A percentile compares a stretch with the other conserved stretches of the same genome.
phyloP scores from a whole-genome alignment of 805 yeast genomes.

The Wickerhamomyces hampshirensis region DNA sequence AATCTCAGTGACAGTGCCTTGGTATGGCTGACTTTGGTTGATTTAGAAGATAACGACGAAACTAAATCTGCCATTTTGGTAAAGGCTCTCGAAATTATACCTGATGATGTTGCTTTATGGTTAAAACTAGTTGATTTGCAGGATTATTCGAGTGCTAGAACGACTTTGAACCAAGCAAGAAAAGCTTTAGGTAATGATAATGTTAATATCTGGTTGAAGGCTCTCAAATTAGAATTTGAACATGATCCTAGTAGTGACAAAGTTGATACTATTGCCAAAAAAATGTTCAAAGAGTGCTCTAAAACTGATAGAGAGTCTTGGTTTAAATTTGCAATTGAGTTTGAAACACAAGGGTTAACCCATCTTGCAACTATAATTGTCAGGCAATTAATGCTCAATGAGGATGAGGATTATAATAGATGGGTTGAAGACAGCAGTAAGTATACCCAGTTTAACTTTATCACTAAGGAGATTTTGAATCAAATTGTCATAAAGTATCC shows the following conservation, averaged over 20 bases:
- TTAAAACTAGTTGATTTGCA: conserved; percentile 43
- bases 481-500: conserved; percentile 46
- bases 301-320: conserved; percentile 40
- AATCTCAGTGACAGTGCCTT: conserved; percentile 48
- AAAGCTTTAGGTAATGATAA: conserved; percentile 40
- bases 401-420: conserved; percentile 21
- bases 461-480: conserved; percentile 39
- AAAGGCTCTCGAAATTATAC: conserved; percentile 68
- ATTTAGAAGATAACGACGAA: conserved; percentile 47
- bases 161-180: conserved; percentile 56
- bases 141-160: conserved; percentile 43
- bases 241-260: conserved; percentile 37
- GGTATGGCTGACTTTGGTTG: conserved; percentile 68
- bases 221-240: conserved; percentile 63
- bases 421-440: conserved; percentile 24
- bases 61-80: conserved; percentile 49
- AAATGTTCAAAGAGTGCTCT: conserved; percentile 40
- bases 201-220: conserved; percentile 62
- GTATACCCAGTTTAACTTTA: conserved; percentile 17
- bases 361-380: conserved; percentile 53
- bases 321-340: conserved; percentile 49
- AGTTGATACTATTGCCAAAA: conserved; percentile 41
- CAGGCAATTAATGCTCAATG: conserved; percentile 32
- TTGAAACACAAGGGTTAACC: conserved; percentile 43
- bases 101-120: conserved; percentile 66